Evolutionary conservation across 2,329 filamentous ascomycete species (phyloP).

Genomic region (Dendryphion nanum): DNA sequence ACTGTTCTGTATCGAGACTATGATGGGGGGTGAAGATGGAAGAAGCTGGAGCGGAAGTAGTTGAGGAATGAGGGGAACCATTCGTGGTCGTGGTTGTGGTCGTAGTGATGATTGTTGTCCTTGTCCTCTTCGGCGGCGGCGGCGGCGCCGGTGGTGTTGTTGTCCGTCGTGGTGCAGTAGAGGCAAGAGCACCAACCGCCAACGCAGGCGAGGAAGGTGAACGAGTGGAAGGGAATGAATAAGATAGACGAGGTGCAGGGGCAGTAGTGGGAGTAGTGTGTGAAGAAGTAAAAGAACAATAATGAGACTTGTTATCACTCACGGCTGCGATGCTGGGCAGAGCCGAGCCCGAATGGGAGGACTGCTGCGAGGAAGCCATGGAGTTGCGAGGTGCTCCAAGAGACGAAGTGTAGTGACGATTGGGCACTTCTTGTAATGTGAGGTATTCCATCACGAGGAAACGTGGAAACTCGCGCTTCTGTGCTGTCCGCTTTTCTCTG

Average conservation of each 20-base stretch:
- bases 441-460: conserved; percentile 38
- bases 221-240: conserved; percentile 6
- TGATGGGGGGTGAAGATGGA: background rate
- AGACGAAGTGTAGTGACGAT: conserved; percentile 30
- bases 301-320: conserved; percentile 22
- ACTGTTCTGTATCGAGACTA: too few relatives aligned
- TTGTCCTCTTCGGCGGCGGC: too few relatives aligned
- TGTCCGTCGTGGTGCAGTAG: too few relatives aligned
- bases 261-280: conserved; percentile 16
- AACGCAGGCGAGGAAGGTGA: background rate
- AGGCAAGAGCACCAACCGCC: background rate
- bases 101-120: too few relatives aligned
- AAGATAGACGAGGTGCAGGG: conserved; percentile 27
- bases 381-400: background rate
- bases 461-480: too few relatives aligned
- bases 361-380: too few relatives aligned
- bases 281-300: conserved; percentile 11
- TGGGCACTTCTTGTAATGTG: conserved; percentile 39
- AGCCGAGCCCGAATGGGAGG: background rate
- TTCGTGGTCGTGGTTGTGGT: background rate
- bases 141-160: too few relatives aligned
- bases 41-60: background rate
- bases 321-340: conserved; percentile 10
- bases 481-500: too few relatives aligned
- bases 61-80: conserved; percentile 1